phyloP scores from a whole-genome alignment of 371 early-diverging fungal species.

The Mucor lusitanicus region DNA sequence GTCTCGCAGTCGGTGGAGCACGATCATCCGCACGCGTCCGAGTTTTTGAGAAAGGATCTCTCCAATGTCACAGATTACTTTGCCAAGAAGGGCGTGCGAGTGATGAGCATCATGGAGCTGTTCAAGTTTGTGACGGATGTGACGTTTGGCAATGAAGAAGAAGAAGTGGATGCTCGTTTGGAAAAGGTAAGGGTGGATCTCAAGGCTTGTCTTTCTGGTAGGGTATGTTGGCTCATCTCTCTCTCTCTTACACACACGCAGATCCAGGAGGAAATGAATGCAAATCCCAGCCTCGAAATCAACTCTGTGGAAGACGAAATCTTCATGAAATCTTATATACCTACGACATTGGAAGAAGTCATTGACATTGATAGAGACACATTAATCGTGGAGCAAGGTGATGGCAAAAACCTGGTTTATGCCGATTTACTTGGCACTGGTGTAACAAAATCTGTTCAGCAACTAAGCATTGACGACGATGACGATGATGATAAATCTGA shows the following conservation, averaged over 20 bases:
- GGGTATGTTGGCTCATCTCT: background rate
- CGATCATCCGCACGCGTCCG: conserved; percentile 98
- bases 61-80: conserved; percentile 97
- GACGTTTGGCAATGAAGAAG: conserved; percentile 60
- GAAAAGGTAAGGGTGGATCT: conserved; percentile 46
- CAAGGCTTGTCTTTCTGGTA: too few species aligned
- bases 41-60: conserved; percentile 97
- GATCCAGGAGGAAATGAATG: conserved; percentile 42
- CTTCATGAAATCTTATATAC: conserved; percentile 91
- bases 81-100: conserved; percentile 75
- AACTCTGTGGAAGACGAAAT: conserved; percentile 84
- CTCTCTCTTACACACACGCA: too few species aligned
- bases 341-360: conserved; percentile 91
- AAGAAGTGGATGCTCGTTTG: conserved; percentile 67
- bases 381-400: conserved; percentile 70
- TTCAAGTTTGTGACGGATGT: conserved; percentile 89
- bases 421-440: conserved; percentile 45
- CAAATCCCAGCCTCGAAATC: conserved; percentile 34
- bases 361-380: conserved; percentile 88
- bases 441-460: conserved; percentile 20
- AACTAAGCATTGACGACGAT: conserved; percentile 14
- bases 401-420: conserved; percentile 64
- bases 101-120: conserved; percentile 83
- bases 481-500: conserved; percentile 29
- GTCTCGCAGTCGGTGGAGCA: conserved; percentile 99